Evolutionary conservation across 345 rosid genomes (phyloP).

Genomic region (Syzygium aqueum): DNA sequence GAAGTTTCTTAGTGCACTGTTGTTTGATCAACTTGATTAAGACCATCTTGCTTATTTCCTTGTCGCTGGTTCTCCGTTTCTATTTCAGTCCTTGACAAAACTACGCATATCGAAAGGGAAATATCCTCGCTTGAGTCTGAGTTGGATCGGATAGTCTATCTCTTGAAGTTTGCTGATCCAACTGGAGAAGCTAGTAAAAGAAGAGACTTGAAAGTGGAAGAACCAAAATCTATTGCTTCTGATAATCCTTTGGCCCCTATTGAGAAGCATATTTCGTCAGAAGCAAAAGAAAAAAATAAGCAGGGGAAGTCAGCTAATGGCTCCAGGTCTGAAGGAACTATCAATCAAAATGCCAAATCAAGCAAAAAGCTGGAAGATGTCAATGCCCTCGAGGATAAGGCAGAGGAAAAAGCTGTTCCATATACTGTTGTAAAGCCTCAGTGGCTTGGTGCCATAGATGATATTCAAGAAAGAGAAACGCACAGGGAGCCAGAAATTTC

Average conservation of each 20-base stretch:
- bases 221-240: slow-evolving; percentile 18
- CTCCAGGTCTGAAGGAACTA: slow-evolving; percentile 20
- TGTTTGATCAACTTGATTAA: neutral
- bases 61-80: neutral
- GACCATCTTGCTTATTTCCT: neutral
- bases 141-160: slow-evolving; percentile 55
- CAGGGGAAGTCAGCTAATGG: slow-evolving; percentile 18
- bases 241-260: slow-evolving; percentile 19
- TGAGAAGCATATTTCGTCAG: slow-evolving; percentile 20
- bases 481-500: slow-evolving; percentile 19
- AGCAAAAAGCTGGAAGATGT: slow-evolving; percentile 26
- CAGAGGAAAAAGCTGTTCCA: slow-evolving; percentile 27
- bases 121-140: slow-evolving; percentile 59
- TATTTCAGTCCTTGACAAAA: slow-evolving; percentile 60
- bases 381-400: slow-evolving; percentile 17
- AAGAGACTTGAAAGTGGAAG: slow-evolving; percentile 41
- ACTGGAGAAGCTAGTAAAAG: slow-evolving; percentile 65
- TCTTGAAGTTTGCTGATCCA: slow-evolving; percentile 90
- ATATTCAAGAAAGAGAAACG: slow-evolving; percentile 28
- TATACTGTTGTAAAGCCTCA: slow-evolving; percentile 64
- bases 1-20: neutral
- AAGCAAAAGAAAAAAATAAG: slow-evolving; percentile 18
- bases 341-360: slow-evolving; percentile 13
- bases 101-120: slow-evolving; percentile 55
- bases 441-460: slow-evolving; percentile 89